A percentile compares a stretch with the other conserved stretches of the same genome.
Conservation (phyloP, 2,329 filamentous ascomycete genomes). For the Fusarium sp. region DNA sequence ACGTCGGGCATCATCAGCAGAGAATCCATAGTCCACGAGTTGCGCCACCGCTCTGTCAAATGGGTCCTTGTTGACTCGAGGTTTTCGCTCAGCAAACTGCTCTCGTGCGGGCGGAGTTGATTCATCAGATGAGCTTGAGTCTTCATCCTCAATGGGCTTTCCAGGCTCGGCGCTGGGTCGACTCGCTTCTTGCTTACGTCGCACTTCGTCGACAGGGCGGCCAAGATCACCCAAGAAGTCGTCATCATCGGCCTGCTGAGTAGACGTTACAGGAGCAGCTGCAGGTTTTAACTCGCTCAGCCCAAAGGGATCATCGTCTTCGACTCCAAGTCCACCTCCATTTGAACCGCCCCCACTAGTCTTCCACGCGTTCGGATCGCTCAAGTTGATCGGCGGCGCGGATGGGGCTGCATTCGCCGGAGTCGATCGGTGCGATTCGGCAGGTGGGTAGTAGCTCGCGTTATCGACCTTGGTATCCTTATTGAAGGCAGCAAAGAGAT, state of each 20-base stretch:
- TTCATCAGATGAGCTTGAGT: slow-evolving; percentile 62
- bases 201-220: slow-evolving; percentile 73
- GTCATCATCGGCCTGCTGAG: slow-evolving; percentile 63
- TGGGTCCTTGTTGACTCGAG: slow-evolving; percentile 51
- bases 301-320: slow-evolving; percentile 92
- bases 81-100: slow-evolving; percentile 41
- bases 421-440: slow-evolving; percentile 59
- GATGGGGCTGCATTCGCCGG: slow-evolving; percentile 53
- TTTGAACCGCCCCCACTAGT: slow-evolving; percentile 46
- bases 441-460: slow-evolving; percentile 69
- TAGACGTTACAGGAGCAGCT: slow-evolving; percentile 49
- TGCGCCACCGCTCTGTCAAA: slow-evolving; percentile 87
- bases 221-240: slow-evolving; percentile 75
- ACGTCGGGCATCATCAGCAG: slow-evolving; percentile 81
- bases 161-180: slow-evolving; percentile 63
- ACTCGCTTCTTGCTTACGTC: slow-evolving; percentile 58
- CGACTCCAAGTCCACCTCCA: slow-evolving; percentile 61
- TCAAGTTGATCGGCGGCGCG: slow-evolving; percentile 62
- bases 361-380: slow-evolving; percentile 66
- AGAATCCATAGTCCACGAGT: slow-evolving; percentile 94
- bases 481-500: slow-evolving; percentile 76
- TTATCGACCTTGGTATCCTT: slow-evolving; percentile 75
- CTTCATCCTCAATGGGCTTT: slow-evolving; percentile 66
- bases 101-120: slow-evolving; percentile 39
- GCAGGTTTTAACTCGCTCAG: slow-evolving; percentile 71